Base-by-base conservation (phyloP, 2,329 filamentous ascomycete genomes). In the Exserohilum rostratum region DNA sequence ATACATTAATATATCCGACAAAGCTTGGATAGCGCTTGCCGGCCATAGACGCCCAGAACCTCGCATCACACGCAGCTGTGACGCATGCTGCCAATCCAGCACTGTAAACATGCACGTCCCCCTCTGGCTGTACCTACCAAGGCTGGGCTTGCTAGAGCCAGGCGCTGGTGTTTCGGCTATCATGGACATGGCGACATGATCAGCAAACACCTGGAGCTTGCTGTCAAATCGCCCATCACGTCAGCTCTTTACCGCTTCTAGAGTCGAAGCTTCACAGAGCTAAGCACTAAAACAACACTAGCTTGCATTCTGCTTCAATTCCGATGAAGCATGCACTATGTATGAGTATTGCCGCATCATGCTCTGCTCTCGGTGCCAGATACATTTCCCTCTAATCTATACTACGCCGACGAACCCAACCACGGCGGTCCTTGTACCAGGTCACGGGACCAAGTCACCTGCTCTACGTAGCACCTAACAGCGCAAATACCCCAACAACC, bases 11-110 rank as follows among this genome's bases (percentile, higher is more conserved):
- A 30, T 25, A 37, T 35, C 20, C 39, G 20, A 13, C 20, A 35
- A 43, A 34, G 47, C 47, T 50, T 35, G 17, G 15, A 43, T 15
- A 20, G n/a, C 38, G 30, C 38, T 29, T 13, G 34, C 22, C 20
- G 42, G 34, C 49, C 34, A 15, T 34, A 12, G 6, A 22, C 29
- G 17, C 39, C 49, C 40, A 46, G 27, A 52, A 34, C 49, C 22
- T 13, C 29, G 17, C 29, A 34, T 33, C 20, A 25, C 18, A 33
- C 17, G 25, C 29, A 17, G 18, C 13, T n/a, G 29, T 18, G 18
- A 46, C 29, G 42, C 42, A 30, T 18, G 15, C 30, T 13, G 13
- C 43, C 18, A 22, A 17, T 46, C 25, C 25, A 29, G n/a, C 33
- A 7, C 9, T 35, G 12, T 17, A 17, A 35, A 15, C 15, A 6